A percentile compares a stretch with the other conserved stretches of the same genome.
Conservation (phyloP, 2,329 filamentous ascomycete species). For the Ophiocordyceps sinensis region DNA sequence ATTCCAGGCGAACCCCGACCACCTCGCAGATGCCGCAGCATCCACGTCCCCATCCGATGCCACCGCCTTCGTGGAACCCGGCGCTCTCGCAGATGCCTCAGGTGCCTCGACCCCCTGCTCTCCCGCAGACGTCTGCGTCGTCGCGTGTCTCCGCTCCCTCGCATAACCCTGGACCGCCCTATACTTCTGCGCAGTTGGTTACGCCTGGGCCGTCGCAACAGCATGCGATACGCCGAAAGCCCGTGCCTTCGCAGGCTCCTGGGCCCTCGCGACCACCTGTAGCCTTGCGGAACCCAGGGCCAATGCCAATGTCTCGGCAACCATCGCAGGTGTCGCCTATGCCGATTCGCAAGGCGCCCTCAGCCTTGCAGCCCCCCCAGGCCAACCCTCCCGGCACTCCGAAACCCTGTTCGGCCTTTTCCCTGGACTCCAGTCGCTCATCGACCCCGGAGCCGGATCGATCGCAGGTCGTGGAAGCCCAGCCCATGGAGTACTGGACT, state of each 20-base stretch:
- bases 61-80: not conserved
- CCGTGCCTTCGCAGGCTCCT: not conserved
- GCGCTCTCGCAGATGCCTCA: not conserved
- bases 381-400: not conserved
- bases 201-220: not conserved
- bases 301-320: not conserved
- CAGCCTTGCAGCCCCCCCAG: not conserved
- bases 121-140: not conserved
- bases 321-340: not conserved
- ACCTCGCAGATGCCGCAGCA: not conserved
- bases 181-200: not conserved
- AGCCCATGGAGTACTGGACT: slow-evolving; percentile 42
- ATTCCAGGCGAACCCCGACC: not conserved
- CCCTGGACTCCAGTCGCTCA: not conserved
- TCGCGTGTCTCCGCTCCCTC: not conserved
- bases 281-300: not conserved
- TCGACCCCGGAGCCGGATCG: slow-evolving; percentile 9
- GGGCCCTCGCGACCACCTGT: not conserved
- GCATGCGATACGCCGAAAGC: not conserved
- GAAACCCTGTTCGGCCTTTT: slow-evolving; percentile 4
- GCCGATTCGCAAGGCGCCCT: not conserved
- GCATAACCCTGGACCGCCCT: not conserved
- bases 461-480: slow-evolving; percentile 23
- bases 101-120: not conserved
- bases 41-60: not conserved